A percentile compares a stretch with the other conserved stretches of the same genome.
Evolutionary conservation across 371 early-diverging fungal species (phyloP).

Genomic region (Coemansia sp.): DNA sequence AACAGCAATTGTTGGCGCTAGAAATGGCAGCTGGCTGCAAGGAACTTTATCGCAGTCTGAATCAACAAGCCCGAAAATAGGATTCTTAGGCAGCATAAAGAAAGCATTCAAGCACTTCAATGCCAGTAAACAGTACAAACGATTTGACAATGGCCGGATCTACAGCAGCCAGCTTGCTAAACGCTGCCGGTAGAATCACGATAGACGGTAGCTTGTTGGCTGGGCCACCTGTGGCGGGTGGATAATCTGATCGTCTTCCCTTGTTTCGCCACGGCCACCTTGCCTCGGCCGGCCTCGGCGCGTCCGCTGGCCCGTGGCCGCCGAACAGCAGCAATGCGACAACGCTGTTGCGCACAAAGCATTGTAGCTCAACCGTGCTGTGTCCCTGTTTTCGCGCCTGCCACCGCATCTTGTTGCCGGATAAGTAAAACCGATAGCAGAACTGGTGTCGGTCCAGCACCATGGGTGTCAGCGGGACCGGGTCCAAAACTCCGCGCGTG

Average conservation of each 20-base stretch:
- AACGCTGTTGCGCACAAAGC: conserved; percentile 33
- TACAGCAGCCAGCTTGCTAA: conserved; percentile 18
- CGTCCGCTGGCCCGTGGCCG: background rate
- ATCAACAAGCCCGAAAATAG: background rate
- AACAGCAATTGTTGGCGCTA: background rate
- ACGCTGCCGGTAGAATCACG: conserved; percentile 33
- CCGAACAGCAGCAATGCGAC: conserved; percentile 27
- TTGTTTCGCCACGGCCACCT: background rate
- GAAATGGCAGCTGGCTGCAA: background rate
- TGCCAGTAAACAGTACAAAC: conserved; percentile 45
- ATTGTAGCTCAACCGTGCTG: conserved; percentile 23
- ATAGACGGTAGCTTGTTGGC: background rate
- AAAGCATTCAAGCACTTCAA: conserved; percentile 38
- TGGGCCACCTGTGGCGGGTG: background rate
- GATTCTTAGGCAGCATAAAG: background rate
- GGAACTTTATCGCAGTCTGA: background rate
- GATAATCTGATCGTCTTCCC: conserved; percentile 1
- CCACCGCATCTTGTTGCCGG: conserved; percentile 42
- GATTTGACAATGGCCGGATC: conserved; percentile 35
- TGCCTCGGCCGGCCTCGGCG: background rate
- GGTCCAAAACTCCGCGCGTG: conserved; percentile 37
- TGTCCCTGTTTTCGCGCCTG: conserved; percentile 9
- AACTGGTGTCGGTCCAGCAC: conserved; percentile 43
- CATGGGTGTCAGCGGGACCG: conserved; percentile 41
- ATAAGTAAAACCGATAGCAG: conserved; percentile 43